These are phyloP conservation scores for Excoecaria cochinchinensis DNA, from an alignment of 345 rosid species.

Conservation along the genomic window DNA sequence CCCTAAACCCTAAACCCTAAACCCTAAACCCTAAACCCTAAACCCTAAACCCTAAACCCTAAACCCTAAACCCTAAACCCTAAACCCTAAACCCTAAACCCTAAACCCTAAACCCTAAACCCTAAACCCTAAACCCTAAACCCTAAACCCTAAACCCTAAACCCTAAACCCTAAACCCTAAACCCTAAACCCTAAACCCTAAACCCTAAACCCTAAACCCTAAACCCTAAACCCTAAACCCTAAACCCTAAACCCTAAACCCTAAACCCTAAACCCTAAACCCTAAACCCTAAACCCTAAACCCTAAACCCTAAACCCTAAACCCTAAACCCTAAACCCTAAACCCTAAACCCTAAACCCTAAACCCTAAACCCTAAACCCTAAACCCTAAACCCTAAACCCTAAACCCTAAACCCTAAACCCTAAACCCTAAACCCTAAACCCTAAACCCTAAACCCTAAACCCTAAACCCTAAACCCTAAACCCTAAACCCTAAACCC, in stretches of 20 bases:
- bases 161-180: conserved; percentile 15
- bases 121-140: conserved; percentile 13
- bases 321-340: conserved; percentile 28
- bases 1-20: conserved; percentile 4
- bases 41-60: conserved; percentile 18
- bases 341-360: conserved; percentile 22
- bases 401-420: conserved; percentile 12
- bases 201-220: conserved; percentile 14
- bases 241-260: conserved; percentile 26
- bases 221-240: conserved; percentile 17
- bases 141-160: conserved; percentile 16
- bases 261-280: conserved; percentile 20
- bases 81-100: conserved; percentile 9
- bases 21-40: conserved; percentile 8
- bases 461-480: conserved; percentile 21
- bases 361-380: background rate
- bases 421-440: conserved; percentile 24
- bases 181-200: conserved; percentile 8
- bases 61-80: conserved; percentile 7
- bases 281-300: conserved; percentile 21
- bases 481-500: conserved; percentile 21
- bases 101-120: conserved; percentile 8
- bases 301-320: conserved; percentile 18
- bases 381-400: too few relatives aligned
- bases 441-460: conserved; percentile 3